Evolutionary conservation across 2,329 filamentous ascomycete genomes (phyloP).

Genomic region (Aureobasidium sp.): DNA sequence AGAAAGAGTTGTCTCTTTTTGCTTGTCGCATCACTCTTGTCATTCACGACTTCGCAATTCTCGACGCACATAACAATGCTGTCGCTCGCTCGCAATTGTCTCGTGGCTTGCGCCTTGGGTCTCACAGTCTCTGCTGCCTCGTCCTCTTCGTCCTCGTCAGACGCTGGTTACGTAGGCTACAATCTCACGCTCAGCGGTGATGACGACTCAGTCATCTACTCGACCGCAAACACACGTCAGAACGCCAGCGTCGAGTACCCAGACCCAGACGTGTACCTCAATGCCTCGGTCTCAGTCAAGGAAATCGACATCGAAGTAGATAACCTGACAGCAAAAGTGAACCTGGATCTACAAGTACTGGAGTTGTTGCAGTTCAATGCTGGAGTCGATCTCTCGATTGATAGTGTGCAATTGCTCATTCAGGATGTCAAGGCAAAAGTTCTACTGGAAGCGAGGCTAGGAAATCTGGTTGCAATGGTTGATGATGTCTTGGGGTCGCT

Average conservation of each 20-base stretch:
- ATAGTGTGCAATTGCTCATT: constrained; percentile 49
- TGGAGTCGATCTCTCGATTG: constrained; percentile 53
- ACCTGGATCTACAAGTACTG: constrained; percentile 53
- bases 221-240: constrained; percentile 19
- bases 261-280: constrained; percentile 54
- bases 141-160: constrained; percentile 22
- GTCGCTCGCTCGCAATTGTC: constrained; percentile 3
- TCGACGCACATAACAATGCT: not conserved
- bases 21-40: not conserved
- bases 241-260: constrained; percentile 36
- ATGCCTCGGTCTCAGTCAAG: constrained; percentile 51
- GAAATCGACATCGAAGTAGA: constrained; percentile 53
- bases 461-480: constrained; percentile 55
- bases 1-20: not conserved
- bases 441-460: constrained; percentile 51
- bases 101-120: constrained; percentile 8
- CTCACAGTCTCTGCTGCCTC: constrained; percentile 10
- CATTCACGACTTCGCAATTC: too few species aligned
- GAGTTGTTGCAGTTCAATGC: constrained; percentile 54
- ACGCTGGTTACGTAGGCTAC: constrained; percentile 24
- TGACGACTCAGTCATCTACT: constrained; percentile 42
- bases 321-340: constrained; percentile 55
- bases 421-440: constrained; percentile 54
- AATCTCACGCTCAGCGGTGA: constrained; percentile 28
- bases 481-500: constrained; percentile 51